phyloP scores from a whole-genome alignment of 495 filamentous ascomycete species.

The Apodospora peruviana region DNA sequence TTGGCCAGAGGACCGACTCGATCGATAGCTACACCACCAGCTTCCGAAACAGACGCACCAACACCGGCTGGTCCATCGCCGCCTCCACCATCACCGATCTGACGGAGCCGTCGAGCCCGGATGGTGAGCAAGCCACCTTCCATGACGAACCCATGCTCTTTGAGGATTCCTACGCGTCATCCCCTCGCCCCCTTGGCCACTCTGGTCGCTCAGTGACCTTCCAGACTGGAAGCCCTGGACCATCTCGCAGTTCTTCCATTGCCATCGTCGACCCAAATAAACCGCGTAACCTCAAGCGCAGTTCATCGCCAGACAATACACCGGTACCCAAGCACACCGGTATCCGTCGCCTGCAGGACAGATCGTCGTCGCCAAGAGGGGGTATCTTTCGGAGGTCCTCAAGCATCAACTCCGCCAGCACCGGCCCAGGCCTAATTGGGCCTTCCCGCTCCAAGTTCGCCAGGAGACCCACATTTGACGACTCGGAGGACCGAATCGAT shows the following conservation, averaged over 20 bases:
- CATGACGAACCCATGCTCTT: constrained; percentile 9
- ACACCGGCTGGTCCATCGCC: constrained; percentile 12
- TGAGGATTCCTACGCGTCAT: constrained; percentile 9
- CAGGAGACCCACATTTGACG: neutral
- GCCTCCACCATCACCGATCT: constrained; percentile 14
- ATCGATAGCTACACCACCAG: constrained; percentile 7
- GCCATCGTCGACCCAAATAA: constrained; percentile 1
- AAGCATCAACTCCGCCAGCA: neutral
- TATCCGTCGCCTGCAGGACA: constrained; percentile 6
- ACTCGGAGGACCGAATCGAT: neutral
- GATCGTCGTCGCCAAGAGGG: neutral
- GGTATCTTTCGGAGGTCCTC: neutral
- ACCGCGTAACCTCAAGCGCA: neutral
- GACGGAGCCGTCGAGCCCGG: constrained; percentile 17
- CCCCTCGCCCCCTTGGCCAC: constrained; percentile 5
- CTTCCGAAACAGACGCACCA: constrained; percentile 4
- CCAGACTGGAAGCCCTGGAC: constrained; percentile 4
- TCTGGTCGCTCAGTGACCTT: neutral
- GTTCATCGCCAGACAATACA: constrained; percentile 6
- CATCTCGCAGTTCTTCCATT: constrained; percentile 3
- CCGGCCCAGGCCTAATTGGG: too few relatives aligned
- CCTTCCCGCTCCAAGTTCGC: neutral
- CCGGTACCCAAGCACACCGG: constrained; percentile 1
- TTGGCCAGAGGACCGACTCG: constrained; percentile 11
- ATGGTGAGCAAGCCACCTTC: neutral